Base-by-base conservation (phyloP, 345 rosid species). In the Citrus inodora region DNA sequence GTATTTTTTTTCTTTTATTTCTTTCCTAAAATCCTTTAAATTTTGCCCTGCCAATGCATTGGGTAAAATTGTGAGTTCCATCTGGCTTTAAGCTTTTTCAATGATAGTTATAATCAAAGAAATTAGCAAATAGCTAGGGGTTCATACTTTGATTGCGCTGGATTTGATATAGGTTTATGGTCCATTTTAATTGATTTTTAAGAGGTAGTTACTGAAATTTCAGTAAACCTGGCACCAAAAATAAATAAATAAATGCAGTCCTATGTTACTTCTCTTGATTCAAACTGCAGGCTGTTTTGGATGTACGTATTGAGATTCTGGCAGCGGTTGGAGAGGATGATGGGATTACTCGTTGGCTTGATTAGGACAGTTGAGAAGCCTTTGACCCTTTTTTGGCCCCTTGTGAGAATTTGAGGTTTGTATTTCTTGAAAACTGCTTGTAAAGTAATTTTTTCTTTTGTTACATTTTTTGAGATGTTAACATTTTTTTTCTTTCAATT, bases 261-360 rank as follows among this genome's bases (percentile, higher is more conserved):
- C 33, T 81, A 56, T 76, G 59, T 67, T 73, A 79, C 70, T 73
- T 58, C 53, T 40, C 22, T 56, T 70, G 64, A 55, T 74, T 46
- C 56, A 24, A 82, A 82, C 59, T 84, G 86, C 91, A 96, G 99
- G 98, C 98, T 56, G 82, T 88, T 70, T 86, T 94, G 88, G 95
- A 90, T 64, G 95, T 92, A 8, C 85, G 85, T 38, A 73, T 94
- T 76, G 99, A 92, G 87, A 89, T 96, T 80, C 82, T 96, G 84
- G 99, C 98, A 30, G 87, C 89, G 1, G 89, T 85, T 2, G 94
- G 95, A 40, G 92, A 89, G 58, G 97, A 92, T 14, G 99, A 95
- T 61, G 95, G 99, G 32, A 85, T 96, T 60, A 89, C 94, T 48
- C 97, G 99, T 21, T 96, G 97, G 98, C 87, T 94, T 14, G 97